Percentiles rank a stretch among this genome's conserved stretches.
Evolutionary conservation across 2,329 filamentous ascomycete species (phyloP).

Genomic region (Parasarocladium wereldwijsianum): DNA sequence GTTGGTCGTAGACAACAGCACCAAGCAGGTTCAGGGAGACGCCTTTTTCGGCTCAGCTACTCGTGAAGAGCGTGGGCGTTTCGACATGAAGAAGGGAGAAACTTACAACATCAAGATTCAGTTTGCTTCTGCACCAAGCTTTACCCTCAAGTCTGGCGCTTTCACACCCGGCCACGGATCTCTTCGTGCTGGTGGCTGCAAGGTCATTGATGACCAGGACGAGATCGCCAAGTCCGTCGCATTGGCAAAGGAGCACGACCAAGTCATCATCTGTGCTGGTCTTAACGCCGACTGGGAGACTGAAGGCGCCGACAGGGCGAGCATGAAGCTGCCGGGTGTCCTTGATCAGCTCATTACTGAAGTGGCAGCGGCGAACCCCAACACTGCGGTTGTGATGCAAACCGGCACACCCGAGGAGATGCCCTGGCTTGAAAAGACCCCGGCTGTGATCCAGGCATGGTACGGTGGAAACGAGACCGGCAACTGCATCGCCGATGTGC

Average conservation of each 20-base stretch:
- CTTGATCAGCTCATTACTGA: constrained; percentile 56
- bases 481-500: constrained; percentile 63
- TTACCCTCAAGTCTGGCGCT: constrained; percentile 33
- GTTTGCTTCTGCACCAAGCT: constrained; percentile 44
- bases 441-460: constrained; percentile 61
- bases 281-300: constrained; percentile 73
- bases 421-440: constrained; percentile 47
- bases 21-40: constrained; percentile 45
- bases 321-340: constrained; percentile 61
- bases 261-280: constrained; percentile 65
- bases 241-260: constrained; percentile 54
- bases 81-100: constrained; percentile 42
- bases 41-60: constrained; percentile 53
- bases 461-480: constrained; percentile 81
- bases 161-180: constrained; percentile 43
- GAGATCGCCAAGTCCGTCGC: constrained; percentile 53
- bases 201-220: constrained; percentile 38
- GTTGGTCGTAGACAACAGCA: constrained; percentile 50
- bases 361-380: constrained; percentile 51
- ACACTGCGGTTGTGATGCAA: constrained; percentile 60
- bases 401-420: constrained; percentile 62
- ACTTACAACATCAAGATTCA: constrained; percentile 44
- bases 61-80: constrained; percentile 44
- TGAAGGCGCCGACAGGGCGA: constrained; percentile 63
- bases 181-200: constrained; percentile 46